Conservation (phyloP, 23 red algal species). For the Gracilaria vermiculophylla region DNA sequence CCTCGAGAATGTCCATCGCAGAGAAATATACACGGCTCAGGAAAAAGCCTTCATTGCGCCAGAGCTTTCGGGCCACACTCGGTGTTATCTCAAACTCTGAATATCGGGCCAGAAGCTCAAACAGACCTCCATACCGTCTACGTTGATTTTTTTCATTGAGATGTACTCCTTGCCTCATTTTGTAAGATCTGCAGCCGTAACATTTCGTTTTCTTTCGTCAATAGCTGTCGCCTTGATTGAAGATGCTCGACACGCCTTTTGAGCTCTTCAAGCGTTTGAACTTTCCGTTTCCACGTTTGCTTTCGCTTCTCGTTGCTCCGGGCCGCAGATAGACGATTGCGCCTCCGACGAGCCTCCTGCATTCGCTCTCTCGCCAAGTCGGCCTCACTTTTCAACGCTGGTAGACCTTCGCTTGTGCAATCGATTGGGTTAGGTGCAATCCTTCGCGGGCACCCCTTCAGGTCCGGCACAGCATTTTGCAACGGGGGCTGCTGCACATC, state of each 20-base stretch:
- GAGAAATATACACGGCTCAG: too few relatives aligned
- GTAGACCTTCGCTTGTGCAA: too few relatives aligned
- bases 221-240: not conserved
- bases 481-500: too few relatives aligned
- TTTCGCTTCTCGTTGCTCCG: slow-evolving; percentile 46
- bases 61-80: too few relatives aligned
- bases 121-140: too few relatives aligned
- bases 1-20: too few relatives aligned
- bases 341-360: slow-evolving; percentile 27
- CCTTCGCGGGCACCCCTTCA: not conserved
- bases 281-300: not conserved
- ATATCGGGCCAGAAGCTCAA: too few relatives aligned
- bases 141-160: too few relatives aligned
- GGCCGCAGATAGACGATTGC: slow-evolving; percentile 31
- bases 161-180: not conserved
- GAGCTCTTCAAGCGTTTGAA: not conserved
- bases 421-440: not conserved
- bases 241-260: not conserved
- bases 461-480: not conserved
- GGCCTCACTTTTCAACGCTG: not conserved
- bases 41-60: too few relatives aligned
- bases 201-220: not conserved
- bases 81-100: too few relatives aligned
- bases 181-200: not conserved
- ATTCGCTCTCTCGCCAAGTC: not conserved